Base-by-base conservation (phyloP, 2,329 filamentous ascomycete species). In the Pseudogymnoascus pannorum region DNA sequence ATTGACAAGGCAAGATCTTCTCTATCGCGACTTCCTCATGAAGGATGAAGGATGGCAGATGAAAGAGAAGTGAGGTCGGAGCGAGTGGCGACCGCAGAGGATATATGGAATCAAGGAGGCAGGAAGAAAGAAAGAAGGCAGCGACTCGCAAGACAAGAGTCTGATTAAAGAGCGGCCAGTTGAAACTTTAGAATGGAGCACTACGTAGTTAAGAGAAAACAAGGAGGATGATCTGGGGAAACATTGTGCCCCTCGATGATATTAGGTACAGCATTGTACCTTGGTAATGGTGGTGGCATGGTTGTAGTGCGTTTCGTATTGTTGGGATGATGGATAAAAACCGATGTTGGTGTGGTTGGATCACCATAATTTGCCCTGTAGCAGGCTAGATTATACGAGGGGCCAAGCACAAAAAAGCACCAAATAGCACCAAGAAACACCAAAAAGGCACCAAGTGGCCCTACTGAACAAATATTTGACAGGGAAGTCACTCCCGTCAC, bases 151-250 rank as follows among this genome's bases (percentile, higher is more conserved):
- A 51, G 42, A 51, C 42, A 26, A 11, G 5, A 29, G 42, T 51
- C 22, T 26, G 42, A 29, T 51, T 16, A 51, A 29, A 16, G 22
- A 51, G 26, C 7, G 42, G 22, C 42, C 22, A 51, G 42, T 51
- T 51, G 42, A 51, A 51, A 29, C 42, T 51, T n/a, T 6, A 16
- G 42, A 26, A 51, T 29, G 42, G 42, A 51, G 42, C 42, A 51
- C 22, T 51, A 51, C 42, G 22, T 29, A 51, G 42, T 29, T 51
- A 51, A 51, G 22, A 51, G 22, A 51, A 51, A 51, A 51, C 42
- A 51, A 51, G 42, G 22, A 51, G 42, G 42, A 51, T n/a, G 42
- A 51, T 29, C 42, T 29, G 42, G 22, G 22, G 42, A 51, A 51
- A 26, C 42, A 51, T 51, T 29, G 42, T 51, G 42, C 42, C 22